Evolutionary conservation across 2,329 filamentous ascomycete genomes (phyloP).

Genomic region (Pyrenochaeta sp.): DNA sequence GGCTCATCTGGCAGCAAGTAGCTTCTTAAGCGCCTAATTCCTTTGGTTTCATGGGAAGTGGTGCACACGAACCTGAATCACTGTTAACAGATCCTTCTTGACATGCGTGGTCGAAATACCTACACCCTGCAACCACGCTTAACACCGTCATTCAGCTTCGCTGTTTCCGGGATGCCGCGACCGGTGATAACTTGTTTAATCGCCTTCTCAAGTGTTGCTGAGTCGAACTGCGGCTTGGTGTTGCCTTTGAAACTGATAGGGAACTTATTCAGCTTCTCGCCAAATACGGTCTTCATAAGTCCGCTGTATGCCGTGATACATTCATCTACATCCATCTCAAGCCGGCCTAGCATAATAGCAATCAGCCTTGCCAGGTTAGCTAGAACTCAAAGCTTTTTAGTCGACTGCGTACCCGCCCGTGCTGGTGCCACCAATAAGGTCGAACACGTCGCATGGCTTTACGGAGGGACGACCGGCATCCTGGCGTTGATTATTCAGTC

Average conservation of each 20-base stretch:
- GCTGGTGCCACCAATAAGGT: slow-evolving; percentile 33
- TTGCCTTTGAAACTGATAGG: not conserved
- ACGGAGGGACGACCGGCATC: not conserved
- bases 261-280: not conserved
- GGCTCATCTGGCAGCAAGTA: slow-evolving; percentile 9
- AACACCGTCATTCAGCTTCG: not conserved
- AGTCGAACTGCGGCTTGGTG: not conserved
- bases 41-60: slow-evolving; percentile 51
- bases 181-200: not conserved
- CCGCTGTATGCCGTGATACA: slow-evolving; percentile 6
- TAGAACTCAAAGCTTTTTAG: not conserved
- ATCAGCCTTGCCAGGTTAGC: not conserved
- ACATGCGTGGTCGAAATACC: not conserved
- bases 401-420: slow-evolving; percentile 22
- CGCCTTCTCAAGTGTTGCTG: not conserved
- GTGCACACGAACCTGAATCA: slow-evolving; percentile 8
- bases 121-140: not conserved
- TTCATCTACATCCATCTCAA: not conserved
- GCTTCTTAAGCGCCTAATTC: slow-evolving; percentile 50
- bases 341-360: not conserved
- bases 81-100: too few species aligned
- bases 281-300: slow-evolving; percentile 4
- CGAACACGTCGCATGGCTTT: slow-evolving; percentile 26
- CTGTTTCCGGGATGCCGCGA: not conserved
- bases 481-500: slow-evolving; percentile 7